Evolutionary conservation across 192 early-diverging fungal genomes (phyloP).

Genomic region (Coemansia furcata): DNA sequence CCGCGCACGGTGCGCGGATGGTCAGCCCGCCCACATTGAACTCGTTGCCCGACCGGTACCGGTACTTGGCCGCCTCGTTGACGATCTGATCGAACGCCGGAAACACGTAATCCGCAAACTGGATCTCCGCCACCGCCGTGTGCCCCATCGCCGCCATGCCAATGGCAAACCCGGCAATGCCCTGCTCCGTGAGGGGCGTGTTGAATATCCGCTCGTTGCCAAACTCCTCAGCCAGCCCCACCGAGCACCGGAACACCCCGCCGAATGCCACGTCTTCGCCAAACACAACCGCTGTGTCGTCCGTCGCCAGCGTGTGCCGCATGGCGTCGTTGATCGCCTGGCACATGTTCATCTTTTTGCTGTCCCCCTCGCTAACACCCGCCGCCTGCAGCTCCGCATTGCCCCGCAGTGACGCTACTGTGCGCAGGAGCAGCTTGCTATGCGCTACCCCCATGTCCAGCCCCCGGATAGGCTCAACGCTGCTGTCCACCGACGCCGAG

Average conservation of each 20-base stretch:
- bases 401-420: constrained; percentile 65
- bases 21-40: constrained; percentile 91
- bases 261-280: constrained; percentile 98
- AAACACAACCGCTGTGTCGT: constrained; percentile 91
- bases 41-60: constrained; percentile 90
- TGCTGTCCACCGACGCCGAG: constrained; percentile 40
- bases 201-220: constrained; percentile 94
- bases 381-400: constrained; percentile 66
- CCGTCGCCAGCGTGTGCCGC: constrained; percentile 76
- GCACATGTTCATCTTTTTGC: constrained; percentile 84
- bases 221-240: constrained; percentile 87
- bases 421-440: constrained; percentile 76
- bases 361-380: constrained; percentile 58
- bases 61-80: constrained; percentile 97
- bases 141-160: constrained; percentile 93
- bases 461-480: constrained; percentile 71
- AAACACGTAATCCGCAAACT: constrained; percentile 98
- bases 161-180: constrained; percentile 92
- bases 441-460: constrained; percentile 77
- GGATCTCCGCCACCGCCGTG: constrained; percentile 97
- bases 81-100: constrained; percentile 98
- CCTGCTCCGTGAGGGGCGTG: constrained; percentile 94
- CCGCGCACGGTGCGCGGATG: constrained; percentile 84
- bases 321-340: constrained; percentile 97
- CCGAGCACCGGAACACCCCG: constrained; percentile 94